phyloP scores from a whole-genome alignment of 306 rosid genomes.

The Arachis hypogaea region DNA sequence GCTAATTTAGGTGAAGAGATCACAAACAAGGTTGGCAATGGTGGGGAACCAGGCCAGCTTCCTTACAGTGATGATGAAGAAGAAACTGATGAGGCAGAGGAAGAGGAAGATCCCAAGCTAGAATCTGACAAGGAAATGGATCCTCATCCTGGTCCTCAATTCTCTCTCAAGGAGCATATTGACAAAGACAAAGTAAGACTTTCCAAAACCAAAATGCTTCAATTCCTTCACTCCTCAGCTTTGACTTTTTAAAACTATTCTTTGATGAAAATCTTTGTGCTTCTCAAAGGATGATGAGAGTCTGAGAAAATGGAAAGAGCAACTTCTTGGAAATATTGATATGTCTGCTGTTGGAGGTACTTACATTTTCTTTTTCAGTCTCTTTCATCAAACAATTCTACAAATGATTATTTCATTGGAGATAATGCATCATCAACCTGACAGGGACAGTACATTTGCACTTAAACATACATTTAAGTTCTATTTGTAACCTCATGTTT shows the following conservation, averaged over 20 bases:
- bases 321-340: conserved; percentile 83
- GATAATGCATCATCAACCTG: conserved; percentile 8
- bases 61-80: conserved; percentile 28
- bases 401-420: neutral
- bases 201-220: neutral
- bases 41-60: conserved; percentile 39
- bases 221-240: neutral
- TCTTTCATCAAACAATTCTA: neutral
- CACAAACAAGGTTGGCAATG: conserved; percentile 41
- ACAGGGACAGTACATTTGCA: neutral
- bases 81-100: conserved; percentile 51
- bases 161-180: conserved; percentile 87
- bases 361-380: neutral
- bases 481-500: too few species aligned
- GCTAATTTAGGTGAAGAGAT: conserved; percentile 53
- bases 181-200: conserved; percentile 79
- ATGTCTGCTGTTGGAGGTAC: conserved; percentile 78
- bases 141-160: conserved; percentile 82
- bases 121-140: conserved; percentile 52
- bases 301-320: conserved; percentile 91
- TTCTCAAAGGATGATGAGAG: conserved; percentile 78
- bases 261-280: conserved; percentile 15
- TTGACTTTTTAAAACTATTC: conserved; percentile 1
- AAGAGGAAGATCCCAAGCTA: conserved; percentile 59
- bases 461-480: conserved; percentile 15